Base-by-base conservation (phyloP, 2,329 filamentous ascomycete genomes). In the Podosphaera xanthii region DNA sequence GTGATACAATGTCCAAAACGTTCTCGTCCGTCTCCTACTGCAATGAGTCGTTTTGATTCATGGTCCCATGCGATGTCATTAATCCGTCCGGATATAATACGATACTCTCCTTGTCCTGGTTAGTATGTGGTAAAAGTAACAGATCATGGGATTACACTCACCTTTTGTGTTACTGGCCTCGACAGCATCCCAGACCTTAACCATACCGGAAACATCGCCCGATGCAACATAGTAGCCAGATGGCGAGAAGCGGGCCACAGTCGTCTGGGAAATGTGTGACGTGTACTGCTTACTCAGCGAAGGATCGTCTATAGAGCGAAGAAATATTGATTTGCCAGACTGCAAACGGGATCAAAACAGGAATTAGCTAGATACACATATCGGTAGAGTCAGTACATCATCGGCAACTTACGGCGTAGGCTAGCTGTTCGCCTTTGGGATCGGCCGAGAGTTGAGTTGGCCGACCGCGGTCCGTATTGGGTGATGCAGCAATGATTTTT, bases 61-160 rank as follows among this genome's bases (percentile, higher is more conserved):
- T 90, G 91, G 68, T 97, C 92, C 90, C 92, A 98, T 0, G 89
- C 91, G 64, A 98, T 81, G 70, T 98, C 92, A 70, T 95, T 94
- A 73, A 98, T 91, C 59, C 87, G 84, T 10, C 92, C 92, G 40
- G 87, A 89, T 67, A 97, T 90, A 72, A 97, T 96, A 68, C 82
- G 79, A 72, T 95, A 97, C 72, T 97, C 91, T 64, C 90, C 77
- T 77, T 62, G 42, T 30, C 4, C 12, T 48, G 6, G 42, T 62
- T 42, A 63, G 46, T 40, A 40, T 38, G 30, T 55, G 36, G n/a
- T 30, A 30, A 34, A 8, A 48, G 35, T 6, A 31, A 14, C 9
- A 9, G 3, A 12, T 2, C 2, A 10, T 2, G 14, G 10, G 7
- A 36, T 48, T 14, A 14, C 9, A 35, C 33, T 22, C 31, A 65